Conservation (phyloP, 257 asterid species). For the Orobanche coerulescens region DNA sequence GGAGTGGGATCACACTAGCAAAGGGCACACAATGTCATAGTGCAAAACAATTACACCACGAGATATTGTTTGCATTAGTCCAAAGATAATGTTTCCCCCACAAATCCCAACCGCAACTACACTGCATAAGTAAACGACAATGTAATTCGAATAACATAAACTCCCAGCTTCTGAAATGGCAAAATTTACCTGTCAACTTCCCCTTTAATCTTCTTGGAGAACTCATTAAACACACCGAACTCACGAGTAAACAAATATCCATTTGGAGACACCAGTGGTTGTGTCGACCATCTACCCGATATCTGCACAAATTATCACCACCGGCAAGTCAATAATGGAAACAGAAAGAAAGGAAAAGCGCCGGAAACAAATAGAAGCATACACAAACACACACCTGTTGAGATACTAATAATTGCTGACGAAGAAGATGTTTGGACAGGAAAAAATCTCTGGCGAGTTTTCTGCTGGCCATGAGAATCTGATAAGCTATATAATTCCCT, state of each 20-base stretch:
- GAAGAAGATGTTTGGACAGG: slow-evolving; percentile 35
- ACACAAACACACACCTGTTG: slow-evolving; percentile 32
- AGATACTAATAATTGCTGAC: slow-evolving; percentile 31
- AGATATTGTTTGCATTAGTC: too few species aligned
- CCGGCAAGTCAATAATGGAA: too few species aligned
- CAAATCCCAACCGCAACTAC: background rate
- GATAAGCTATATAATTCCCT: background rate
- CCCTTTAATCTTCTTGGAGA: slow-evolving; percentile 56
- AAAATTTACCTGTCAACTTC: slow-evolving; percentile 41
- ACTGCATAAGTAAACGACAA: background rate
- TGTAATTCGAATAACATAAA: background rate
- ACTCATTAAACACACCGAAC: slow-evolving; percentile 52
- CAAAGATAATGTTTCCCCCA: too few species aligned
- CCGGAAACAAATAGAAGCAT: background rate
- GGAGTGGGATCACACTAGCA: too few species aligned
- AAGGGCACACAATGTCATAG: too few species aligned
- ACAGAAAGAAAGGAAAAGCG: background rate
- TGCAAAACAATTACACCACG: too few species aligned
- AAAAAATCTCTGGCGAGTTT: slow-evolving; percentile 56
- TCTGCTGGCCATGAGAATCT: slow-evolving; percentile 49
- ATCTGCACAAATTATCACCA: slow-evolving; percentile 23
- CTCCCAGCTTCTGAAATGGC: background rate
- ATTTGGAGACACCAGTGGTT: slow-evolving; percentile 22
- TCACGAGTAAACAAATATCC: slow-evolving; percentile 37
- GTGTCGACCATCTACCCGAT: slow-evolving; percentile 24